These are phyloP conservation scores for Haematococcus lacustris DNA, from an alignment of 139 green algal species.

Conservation along the genomic window DNA sequence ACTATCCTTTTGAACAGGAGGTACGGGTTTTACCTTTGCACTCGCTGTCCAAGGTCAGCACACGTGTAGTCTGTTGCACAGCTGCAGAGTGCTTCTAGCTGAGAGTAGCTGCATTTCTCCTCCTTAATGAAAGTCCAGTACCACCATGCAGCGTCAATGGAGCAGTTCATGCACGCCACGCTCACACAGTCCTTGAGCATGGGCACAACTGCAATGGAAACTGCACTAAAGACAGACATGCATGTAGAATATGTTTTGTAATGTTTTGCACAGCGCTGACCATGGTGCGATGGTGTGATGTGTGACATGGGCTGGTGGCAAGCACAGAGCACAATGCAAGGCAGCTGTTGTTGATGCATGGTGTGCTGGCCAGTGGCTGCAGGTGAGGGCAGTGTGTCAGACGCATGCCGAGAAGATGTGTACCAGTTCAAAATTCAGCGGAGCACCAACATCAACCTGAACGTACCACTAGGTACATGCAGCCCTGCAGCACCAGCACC, in stretches of 20 bases:
- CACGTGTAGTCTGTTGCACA: no score
- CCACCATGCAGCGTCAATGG: not conserved
- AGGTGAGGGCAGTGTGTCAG: conserved; percentile 4
- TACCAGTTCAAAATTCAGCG: conserved; percentile 56
- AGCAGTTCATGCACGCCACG: not conserved
- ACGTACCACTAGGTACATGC: conserved; percentile 58
- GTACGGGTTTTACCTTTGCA: no score
- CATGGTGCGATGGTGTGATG: not conserved
- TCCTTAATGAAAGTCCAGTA: no score
- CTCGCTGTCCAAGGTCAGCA: no score
- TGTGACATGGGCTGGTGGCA: not conserved
- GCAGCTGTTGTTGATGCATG: not conserved
- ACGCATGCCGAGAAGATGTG: conserved; percentile 61
- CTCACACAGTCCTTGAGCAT: not conserved
- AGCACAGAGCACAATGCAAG: not conserved
- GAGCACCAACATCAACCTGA: conserved; percentile 69
- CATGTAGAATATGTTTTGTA: not conserved
- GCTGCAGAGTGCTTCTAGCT: no score
- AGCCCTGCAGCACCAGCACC: no score
- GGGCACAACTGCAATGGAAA: not conserved
- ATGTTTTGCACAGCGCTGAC: not conserved
- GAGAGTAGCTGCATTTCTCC: no score
- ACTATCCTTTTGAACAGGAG: no score
- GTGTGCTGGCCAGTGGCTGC: not conserved
- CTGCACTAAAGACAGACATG: not conserved